Evolutionary conservation across 139 green algal species (phyloP).

Genomic region (Closterium sp.): DNA sequence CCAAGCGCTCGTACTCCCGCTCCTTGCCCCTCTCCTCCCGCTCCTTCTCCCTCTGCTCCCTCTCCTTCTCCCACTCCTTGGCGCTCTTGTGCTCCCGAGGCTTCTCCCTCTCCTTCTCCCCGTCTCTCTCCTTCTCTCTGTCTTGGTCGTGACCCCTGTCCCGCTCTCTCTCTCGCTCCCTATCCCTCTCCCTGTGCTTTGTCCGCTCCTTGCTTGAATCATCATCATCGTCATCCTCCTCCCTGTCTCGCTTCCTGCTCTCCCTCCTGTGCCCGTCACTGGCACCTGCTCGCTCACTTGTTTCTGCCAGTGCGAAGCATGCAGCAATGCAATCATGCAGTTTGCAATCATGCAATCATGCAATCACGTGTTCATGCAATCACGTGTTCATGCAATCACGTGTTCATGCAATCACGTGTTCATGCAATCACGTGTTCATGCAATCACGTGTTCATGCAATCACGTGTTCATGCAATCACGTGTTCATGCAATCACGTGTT

Average conservation of each 20-base stretch:
- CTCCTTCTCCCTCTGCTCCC: conserved; percentile 3
- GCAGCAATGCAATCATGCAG: no score
- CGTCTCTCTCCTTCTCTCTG: conserved; percentile 11
- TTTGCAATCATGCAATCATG: background rate
- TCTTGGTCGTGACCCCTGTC: background rate
- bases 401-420: no score
- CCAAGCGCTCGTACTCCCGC: conserved; percentile 13
- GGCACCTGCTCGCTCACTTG: background rate
- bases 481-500: no score
- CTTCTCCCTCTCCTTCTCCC: conserved; percentile 12
- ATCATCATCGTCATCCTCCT: background rate
- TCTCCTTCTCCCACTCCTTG: background rate
- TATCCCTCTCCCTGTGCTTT: conserved; percentile 7
- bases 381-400: no score
- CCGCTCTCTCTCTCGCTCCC: conserved; percentile 1
- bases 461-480: background rate
- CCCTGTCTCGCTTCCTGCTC: background rate
- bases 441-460: background rate
- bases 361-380: background rate
- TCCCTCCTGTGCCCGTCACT: background rate
- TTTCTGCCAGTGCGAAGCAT: background rate
- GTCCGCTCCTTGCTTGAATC: background rate
- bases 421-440: no score
- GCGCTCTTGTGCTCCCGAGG: background rate
- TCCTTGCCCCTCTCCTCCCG: conserved; percentile 13